A percentile compares a stretch with the other conserved stretches of the same genome.
Evolutionary conservation across 306 rosid species (phyloP).

Genomic region (Quercus suber): DNA sequence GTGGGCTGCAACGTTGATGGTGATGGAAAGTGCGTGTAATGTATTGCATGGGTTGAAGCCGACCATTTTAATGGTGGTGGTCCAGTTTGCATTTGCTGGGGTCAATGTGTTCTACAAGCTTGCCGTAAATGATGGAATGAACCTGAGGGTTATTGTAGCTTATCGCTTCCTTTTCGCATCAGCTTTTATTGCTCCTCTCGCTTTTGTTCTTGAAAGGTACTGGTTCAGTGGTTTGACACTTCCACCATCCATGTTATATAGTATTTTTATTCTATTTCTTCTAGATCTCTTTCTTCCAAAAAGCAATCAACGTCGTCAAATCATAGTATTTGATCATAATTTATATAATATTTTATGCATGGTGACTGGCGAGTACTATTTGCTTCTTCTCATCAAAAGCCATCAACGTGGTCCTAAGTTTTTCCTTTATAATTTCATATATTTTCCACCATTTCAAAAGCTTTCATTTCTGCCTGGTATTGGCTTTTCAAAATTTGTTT

Average conservation of each 20-base stretch:
- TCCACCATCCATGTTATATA: too few species aligned
- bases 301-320: background rate
- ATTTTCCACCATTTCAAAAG: too few species aligned
- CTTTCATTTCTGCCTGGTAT: too few species aligned
- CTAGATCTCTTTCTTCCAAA: background rate
- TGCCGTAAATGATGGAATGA: constrained; percentile 69
- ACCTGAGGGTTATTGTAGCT: constrained; percentile 43
- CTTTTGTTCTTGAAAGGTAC: constrained; percentile 59
- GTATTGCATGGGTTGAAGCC: constrained; percentile 43
- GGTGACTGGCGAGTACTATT: background rate
- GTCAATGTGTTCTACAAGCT: constrained; percentile 63
- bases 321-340: too few species aligned
- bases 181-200: constrained; percentile 51
- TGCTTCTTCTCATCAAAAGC: background rate
- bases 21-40: background rate
- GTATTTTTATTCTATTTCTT: too few species aligned
- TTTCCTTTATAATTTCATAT: too few species aligned
- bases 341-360: too few species aligned
- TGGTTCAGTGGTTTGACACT: too few species aligned
- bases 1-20: background rate
- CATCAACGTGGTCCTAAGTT: background rate
- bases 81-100: constrained; percentile 46
- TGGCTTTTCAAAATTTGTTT: too few species aligned
- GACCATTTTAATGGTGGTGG: constrained; percentile 41
- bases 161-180: constrained; percentile 66